Conservation (phyloP, 192 early-diverging fungal genomes). For the Linnemannia hyalina region DNA sequence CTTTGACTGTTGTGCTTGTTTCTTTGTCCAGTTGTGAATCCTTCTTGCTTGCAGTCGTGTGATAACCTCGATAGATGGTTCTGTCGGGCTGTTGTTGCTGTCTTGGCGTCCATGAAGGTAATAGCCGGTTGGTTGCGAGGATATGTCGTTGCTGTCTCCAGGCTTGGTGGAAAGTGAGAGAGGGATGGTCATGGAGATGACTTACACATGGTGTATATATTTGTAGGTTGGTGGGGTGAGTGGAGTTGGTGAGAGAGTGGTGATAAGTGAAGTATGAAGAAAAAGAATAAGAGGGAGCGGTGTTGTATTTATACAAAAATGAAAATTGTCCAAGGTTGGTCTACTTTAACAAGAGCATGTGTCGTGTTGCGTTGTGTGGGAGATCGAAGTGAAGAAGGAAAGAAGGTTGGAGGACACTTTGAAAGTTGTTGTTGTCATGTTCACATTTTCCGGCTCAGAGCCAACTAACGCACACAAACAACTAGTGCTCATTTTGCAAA, state of each 20-base stretch:
- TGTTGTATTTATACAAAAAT: not conserved
- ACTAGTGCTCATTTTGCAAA: not conserved
- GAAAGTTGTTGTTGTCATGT: not conserved
- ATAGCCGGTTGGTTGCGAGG: no score
- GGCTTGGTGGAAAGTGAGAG: not conserved
- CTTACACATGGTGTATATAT: constrained; percentile 31
- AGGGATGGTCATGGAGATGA: not conserved
- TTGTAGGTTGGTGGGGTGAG: not conserved
- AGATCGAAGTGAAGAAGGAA: not conserved
- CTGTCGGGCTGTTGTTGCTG: no score
- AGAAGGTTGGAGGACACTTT: not conserved
- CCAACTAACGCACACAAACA: not conserved
- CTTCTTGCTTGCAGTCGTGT: no score
- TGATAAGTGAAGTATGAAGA: constrained; percentile 1
- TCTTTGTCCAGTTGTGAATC: no score
- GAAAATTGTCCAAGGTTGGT: not conserved
- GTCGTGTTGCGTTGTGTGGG: not conserved
- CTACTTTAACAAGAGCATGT: not conserved
- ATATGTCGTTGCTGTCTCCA: not conserved
- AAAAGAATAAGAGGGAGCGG: not conserved
- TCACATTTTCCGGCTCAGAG: constrained; percentile 8
- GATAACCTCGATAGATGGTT: no score
- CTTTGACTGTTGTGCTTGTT: no score
- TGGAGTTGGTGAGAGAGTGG: not conserved
- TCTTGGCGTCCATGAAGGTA: no score